A percentile compares a stretch with the other conserved stretches of the same genome.
Conservation (phyloP, 805 yeast genomes). For the Candida ulmi region DNA sequence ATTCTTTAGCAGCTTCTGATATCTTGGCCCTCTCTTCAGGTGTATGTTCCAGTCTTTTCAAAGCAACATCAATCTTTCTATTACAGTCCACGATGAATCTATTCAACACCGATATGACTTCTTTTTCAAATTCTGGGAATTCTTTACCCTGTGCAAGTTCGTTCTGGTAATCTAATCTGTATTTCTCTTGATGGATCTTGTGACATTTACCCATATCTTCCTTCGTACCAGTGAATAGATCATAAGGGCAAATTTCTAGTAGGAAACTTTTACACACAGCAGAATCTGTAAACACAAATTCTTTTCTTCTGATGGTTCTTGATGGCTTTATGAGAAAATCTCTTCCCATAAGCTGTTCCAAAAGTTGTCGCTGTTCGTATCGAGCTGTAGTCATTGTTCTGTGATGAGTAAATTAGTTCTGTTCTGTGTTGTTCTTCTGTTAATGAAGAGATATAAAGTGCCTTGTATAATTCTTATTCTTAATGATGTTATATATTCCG, state of each 20-base stretch:
- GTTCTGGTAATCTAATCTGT: constrained; percentile 62
- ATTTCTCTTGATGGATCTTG: constrained; percentile 65
- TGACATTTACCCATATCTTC: constrained; percentile 81
- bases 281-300: constrained; percentile 42
- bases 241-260: constrained; percentile 86
- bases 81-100: constrained; percentile 63
- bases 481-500: too few species aligned
- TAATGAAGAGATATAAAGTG: too few species aligned
- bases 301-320: constrained; percentile 31
- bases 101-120: constrained; percentile 41
- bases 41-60: constrained; percentile 62
- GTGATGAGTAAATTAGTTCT: neutral
- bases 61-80: constrained; percentile 55
- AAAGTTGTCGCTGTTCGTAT: constrained; percentile 61
- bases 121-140: constrained; percentile 42
- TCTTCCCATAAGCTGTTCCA: constrained; percentile 79
- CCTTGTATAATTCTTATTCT: too few species aligned
- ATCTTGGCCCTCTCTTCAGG: constrained; percentile 66
- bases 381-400: constrained; percentile 39
- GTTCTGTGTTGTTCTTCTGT: too few species aligned
- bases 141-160: constrained; percentile 34
- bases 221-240: constrained; percentile 75
- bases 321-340: constrained; percentile 32
- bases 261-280: constrained; percentile 74
- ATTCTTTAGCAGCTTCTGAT: constrained; percentile 44